These are phyloP conservation scores for Bruguiera hainesii DNA, from an alignment of 441 rosid genomes.

Conservation along the genomic window DNA sequence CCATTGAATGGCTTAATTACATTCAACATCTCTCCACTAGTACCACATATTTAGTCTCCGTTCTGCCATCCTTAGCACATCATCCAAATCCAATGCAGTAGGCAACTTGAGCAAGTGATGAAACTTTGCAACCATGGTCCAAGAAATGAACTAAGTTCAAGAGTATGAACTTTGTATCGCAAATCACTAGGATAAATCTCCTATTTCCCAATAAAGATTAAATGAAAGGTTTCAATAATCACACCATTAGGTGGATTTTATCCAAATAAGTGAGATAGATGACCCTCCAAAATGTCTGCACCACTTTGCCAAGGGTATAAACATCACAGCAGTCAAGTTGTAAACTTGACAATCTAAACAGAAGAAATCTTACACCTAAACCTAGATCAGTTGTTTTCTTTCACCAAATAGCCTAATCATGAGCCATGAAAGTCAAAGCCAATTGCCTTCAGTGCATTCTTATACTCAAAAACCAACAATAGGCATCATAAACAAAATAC, in stretches of 20 bases:
- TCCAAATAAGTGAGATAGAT: conserved; percentile 1
- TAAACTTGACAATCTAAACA: conserved; percentile 13
- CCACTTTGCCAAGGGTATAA: neutral
- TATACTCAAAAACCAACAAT: neutral
- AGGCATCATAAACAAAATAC: neutral
- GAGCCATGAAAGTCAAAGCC: conserved; percentile 1
- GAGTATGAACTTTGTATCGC: conserved; percentile 1
- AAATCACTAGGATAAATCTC: conserved; percentile 13
- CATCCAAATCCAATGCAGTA: conserved; percentile 13
- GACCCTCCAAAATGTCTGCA: neutral
- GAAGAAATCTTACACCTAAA: neutral
- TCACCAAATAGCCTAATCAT: conserved; percentile 15
- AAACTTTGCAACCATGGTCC: conserved; percentile 10
- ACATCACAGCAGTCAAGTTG: conserved; percentile 8
- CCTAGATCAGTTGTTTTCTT: conserved; percentile 2
- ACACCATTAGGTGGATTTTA: neutral
- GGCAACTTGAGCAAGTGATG: neutral
- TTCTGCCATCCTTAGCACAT: neutral
- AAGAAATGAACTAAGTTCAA: conserved; percentile 3
- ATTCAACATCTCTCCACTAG: conserved; percentile 8
- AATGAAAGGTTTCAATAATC: conserved; percentile 10
- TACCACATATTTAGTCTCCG: conserved; percentile 10
- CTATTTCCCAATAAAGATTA: conserved; percentile 5
- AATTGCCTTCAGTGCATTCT: conserved; percentile 13
- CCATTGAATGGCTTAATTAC: conserved; percentile 15